Evolutionary conservation across 495 filamentous ascomycete species (phyloP).

Genomic region (Rostrohypoxylon terebratum): DNA sequence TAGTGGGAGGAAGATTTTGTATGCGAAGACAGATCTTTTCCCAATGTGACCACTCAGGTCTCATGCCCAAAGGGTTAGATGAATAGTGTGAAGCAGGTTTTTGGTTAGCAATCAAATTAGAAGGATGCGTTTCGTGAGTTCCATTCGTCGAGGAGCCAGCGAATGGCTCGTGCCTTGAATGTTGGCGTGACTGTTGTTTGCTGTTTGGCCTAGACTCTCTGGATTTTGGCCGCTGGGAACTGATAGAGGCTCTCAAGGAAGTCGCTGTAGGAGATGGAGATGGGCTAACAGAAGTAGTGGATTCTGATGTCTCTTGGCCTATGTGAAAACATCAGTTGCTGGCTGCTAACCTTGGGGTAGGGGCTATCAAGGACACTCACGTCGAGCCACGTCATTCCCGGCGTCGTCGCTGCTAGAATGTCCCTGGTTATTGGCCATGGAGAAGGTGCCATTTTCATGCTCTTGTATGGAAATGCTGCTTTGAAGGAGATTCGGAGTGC

Average conservation of each 20-base stretch:
- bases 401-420: neutral
- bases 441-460: neutral
- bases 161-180: neutral
- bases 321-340: neutral
- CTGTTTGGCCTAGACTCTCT: neutral
- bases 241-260: neutral
- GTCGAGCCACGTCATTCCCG: neutral
- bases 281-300: neutral
- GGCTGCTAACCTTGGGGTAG: neutral
- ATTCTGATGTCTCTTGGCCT: neutral
- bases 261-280: neutral
- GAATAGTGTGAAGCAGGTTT: neutral
- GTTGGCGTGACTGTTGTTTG: neutral
- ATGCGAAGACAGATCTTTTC: slow-evolving; percentile 44
- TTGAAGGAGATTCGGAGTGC: neutral
- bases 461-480: neutral
- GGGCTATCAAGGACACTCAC: neutral
- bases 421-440: neutral
- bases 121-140: neutral
- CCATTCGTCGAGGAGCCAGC: neutral
- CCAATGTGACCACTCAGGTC: slow-evolving; percentile 43
- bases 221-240: neutral
- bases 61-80: slow-evolving; percentile 25
- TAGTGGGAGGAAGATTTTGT: slow-evolving; percentile 36
- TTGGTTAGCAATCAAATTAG: neutral